phyloP scores from a whole-genome alignment of 2,329 filamentous ascomycete species.

The Truncatella angustata region DNA sequence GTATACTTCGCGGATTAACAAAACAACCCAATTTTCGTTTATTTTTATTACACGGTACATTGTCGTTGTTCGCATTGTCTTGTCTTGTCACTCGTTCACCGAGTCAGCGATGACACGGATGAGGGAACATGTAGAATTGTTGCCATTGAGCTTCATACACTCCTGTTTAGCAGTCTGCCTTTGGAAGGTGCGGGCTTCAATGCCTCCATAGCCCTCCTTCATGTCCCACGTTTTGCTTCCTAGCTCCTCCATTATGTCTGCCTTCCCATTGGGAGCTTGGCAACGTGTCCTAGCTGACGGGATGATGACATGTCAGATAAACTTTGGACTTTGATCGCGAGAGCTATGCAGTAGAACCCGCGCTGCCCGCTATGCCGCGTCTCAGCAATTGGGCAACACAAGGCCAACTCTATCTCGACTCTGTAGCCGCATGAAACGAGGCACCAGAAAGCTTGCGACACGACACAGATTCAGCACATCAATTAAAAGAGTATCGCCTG shows the following conservation, averaged over 20 bases:
- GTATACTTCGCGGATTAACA: too few relatives aligned
- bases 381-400: background rate
- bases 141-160: background rate
- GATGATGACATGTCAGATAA: constrained; percentile 26
- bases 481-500: background rate
- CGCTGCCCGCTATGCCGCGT: background rate
- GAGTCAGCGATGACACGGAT: too few relatives aligned
- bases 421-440: constrained; percentile 8
- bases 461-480: background rate
- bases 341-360: constrained; percentile 4
- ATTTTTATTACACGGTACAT: too few relatives aligned
- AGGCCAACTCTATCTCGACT: background rate
- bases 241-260: background rate
- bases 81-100: too few relatives aligned
- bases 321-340: constrained; percentile 14
- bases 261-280: constrained; percentile 16
- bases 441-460: constrained; percentile 7
- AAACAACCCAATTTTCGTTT: too few relatives aligned
- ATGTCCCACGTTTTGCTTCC: background rate
- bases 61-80: too few relatives aligned
- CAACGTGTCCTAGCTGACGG: constrained; percentile 22
- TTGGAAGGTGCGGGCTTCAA: constrained; percentile 6
- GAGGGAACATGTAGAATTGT: too few relatives aligned
- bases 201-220: background rate
- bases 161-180: background rate